phyloP scores from a whole-genome alignment of 139 green algal genomes.

The Micromonas commoda region DNA sequence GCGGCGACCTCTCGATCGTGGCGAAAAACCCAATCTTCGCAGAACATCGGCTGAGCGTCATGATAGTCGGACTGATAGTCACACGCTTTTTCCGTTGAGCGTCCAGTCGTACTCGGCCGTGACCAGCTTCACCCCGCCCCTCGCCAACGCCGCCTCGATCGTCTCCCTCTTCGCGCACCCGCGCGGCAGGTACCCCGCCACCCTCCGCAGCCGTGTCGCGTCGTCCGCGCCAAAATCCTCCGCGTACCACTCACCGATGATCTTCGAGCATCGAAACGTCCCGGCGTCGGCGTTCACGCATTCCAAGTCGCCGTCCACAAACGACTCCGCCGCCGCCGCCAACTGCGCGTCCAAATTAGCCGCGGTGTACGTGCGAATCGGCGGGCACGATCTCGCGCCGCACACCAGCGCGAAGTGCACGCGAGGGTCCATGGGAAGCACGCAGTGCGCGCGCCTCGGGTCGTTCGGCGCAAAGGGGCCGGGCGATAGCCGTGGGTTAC shows the following conservation, averaged over 20 bases:
- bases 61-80: not conserved
- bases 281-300: not conserved
- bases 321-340: slow-evolving; percentile 6
- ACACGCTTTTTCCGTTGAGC: not conserved
- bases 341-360: slow-evolving; percentile 11
- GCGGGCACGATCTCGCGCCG: slow-evolving; percentile 34
- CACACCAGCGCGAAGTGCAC: slow-evolving; percentile 44
- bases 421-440: slow-evolving; percentile 41
- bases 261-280: slow-evolving; percentile 1
- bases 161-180: not conserved
- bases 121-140: not conserved
- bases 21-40: too few relatives aligned
- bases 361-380: slow-evolving; percentile 27
- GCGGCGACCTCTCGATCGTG: too few relatives aligned
- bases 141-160: not conserved
- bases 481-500: slow-evolving; percentile 28
- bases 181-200: slow-evolving; percentile 25
- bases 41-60: too few relatives aligned
- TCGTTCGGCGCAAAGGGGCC: slow-evolving; percentile 30
- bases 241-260: slow-evolving; percentile 36
- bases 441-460: slow-evolving; percentile 12
- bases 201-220: slow-evolving; percentile 21
- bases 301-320: slow-evolving; percentile 19
- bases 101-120: slow-evolving; percentile 8
- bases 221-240: slow-evolving; percentile 40